Conservation (phyloP, 2,329 filamentous ascomycete genomes). For the Botrytis fabae region DNA sequence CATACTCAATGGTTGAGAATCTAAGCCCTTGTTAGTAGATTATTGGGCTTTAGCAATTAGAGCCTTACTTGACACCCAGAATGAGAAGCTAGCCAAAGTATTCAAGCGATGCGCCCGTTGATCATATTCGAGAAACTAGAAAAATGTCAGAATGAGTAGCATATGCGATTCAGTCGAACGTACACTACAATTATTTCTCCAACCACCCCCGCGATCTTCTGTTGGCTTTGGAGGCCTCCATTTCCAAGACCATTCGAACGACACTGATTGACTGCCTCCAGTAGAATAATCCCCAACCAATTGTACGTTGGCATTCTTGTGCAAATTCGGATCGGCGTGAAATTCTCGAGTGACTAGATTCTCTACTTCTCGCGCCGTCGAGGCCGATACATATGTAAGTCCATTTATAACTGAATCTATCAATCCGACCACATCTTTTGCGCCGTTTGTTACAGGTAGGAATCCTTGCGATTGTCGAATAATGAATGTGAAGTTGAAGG, state of each 20-base stretch:
- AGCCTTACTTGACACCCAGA: conserved; percentile 81
- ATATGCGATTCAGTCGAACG: conserved; percentile 36
- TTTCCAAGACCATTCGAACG: conserved; percentile 95
- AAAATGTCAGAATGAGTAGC: conserved; percentile 28
- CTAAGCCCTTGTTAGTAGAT: conserved; percentile 33
- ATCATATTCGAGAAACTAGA: conserved; percentile 92
- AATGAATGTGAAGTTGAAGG: conserved; percentile 90
- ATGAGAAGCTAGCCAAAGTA: conserved; percentile 88
- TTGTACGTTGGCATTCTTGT: conserved; percentile 95
- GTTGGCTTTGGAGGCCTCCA: conserved; percentile 84
- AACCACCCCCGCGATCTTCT: conserved; percentile 86
- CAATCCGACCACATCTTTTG: conserved; percentile 51
- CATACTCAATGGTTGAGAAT: conserved; percentile 48
- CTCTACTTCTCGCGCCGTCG: conserved; percentile 82
- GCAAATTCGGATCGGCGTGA: conserved; percentile 92
- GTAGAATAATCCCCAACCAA: conserved; percentile 91
- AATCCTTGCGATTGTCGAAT: conserved; percentile 56
- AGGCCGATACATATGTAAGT: conserved; percentile 88
- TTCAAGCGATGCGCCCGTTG: conserved; percentile 85
- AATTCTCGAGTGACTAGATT: conserved; percentile 94
- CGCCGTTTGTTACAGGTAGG: conserved; percentile 47
- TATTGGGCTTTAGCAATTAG: background rate
- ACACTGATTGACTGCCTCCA: conserved; percentile 75
- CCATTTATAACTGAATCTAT: conserved; percentile 80
- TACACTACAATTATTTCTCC: conserved; percentile 93